Conservation (phyloP, 768 basidiomycete species). For the Pisolithus marmoratus region DNA sequence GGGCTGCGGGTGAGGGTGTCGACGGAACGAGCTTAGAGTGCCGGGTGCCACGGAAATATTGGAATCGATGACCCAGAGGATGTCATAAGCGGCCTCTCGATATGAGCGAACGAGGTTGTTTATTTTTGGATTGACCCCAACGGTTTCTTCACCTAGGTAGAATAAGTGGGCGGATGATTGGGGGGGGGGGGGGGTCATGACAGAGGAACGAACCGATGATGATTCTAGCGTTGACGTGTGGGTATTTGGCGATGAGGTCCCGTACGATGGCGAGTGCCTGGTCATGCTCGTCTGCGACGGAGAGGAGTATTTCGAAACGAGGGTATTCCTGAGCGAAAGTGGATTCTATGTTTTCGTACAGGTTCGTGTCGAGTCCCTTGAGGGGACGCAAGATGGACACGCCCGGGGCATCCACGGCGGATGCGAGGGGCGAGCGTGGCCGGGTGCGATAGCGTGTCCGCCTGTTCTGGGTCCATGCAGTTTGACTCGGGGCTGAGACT, state of each 20-base stretch:
- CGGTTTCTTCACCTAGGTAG: conserved; percentile 63
- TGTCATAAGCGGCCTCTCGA: conserved; percentile 73
- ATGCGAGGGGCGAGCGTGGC: conserved; percentile 54
- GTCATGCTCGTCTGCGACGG: conserved; percentile 84
- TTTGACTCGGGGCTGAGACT: not conserved
- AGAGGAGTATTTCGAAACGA: conserved; percentile 86
- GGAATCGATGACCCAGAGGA: conserved; percentile 97
- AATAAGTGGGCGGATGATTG: not conserved
- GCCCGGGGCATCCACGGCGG: conserved; percentile 61
- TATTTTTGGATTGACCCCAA: conserved; percentile 95
- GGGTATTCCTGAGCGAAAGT: conserved; percentile 90
- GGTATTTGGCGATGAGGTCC: conserved; percentile 74
- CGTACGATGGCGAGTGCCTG: conserved; percentile 81
- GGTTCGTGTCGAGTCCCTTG: conserved; percentile 91
- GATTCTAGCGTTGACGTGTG: conserved; percentile 63
- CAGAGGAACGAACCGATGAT: conserved; percentile 59
- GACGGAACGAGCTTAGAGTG: conserved; percentile 79
- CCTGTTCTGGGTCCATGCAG: conserved; percentile 32
- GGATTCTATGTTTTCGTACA: conserved; percentile 94
- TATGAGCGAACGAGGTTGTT: conserved; percentile 92
- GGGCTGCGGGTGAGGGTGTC: conserved; percentile 53
- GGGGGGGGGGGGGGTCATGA: not conserved
- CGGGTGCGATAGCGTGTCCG: conserved; percentile 69
- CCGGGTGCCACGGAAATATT: conserved; percentile 76
- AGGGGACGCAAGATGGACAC: conserved; percentile 93